Percentiles rank a stretch among this genome's conserved stretches.
Evolutionary conservation across 1,284 basidiomycete genomes (phyloP).

Genomic region (Puccinia brachypodii): DNA sequence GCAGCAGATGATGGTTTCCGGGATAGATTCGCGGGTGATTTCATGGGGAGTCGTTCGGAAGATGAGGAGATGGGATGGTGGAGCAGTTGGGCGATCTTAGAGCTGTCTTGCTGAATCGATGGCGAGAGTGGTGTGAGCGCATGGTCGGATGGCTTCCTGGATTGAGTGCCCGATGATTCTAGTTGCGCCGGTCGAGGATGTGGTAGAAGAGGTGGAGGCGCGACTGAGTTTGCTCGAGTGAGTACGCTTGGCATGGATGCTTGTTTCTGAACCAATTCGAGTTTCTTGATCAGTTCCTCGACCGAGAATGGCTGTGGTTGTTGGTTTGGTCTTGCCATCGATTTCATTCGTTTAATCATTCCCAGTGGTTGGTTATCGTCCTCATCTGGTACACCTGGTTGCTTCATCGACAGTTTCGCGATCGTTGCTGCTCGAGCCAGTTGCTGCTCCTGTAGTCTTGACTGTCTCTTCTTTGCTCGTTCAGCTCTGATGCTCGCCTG

Average conservation of each 20-base stretch:
- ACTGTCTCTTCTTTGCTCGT: not conserved
- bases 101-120: too few relatives aligned
- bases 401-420: not conserved
- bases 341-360: conserved; percentile 39
- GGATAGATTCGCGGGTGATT: too few relatives aligned
- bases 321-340: not conserved
- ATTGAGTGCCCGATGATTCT: not conserved
- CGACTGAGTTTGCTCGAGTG: too few relatives aligned
- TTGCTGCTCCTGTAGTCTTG: not conserved
- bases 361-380: conserved; percentile 42
- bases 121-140: conserved; percentile 26
- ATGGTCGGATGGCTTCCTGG: conserved; percentile 1
- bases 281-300: conserved; percentile 10
- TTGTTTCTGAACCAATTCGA: conserved; percentile 13
- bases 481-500: not conserved
- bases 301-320: not conserved
- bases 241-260: not conserved
- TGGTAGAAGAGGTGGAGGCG: not conserved
- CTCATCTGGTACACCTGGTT: not conserved
- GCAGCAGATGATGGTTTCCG: not conserved
- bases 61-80: not conserved
- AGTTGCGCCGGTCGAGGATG: not conserved
- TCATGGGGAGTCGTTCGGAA: not conserved
- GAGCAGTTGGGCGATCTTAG: not conserved
- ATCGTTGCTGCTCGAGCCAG: not conserved